Base-by-base conservation (phyloP, 169 alveolate species). In the Cystoisospora suis region DNA sequence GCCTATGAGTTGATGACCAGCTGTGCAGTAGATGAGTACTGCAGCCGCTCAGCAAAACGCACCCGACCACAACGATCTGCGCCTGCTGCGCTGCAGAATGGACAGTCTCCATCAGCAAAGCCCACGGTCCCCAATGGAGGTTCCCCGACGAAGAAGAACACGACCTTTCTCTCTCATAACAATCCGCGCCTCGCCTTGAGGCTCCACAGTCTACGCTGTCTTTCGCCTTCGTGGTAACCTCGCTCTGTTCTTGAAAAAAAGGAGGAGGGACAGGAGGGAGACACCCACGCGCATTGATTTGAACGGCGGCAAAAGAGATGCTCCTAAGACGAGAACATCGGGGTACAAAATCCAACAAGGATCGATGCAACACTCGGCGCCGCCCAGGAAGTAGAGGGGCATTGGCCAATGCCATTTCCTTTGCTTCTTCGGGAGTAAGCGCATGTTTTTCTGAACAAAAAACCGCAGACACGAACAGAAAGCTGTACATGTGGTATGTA, bases 61-160 rank as follows among this genome's bases (percentile, higher is more conserved):
- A 72, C 83, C 47, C 83, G 45, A 72, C 83, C 15, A 72, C 83
- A 38, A 72, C 40, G 36, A 72, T 0, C 0, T 38, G 83, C 38
- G 53, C 83, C n/a, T 72, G 36, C 56, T 1, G 23, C 32, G 56
- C 83, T 17, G 53, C 83, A 29, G 38, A 4, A 29, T 32, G 32
- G 36, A 72, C 58, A 3, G 83, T 17, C 83, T 72, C 83, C 36
- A 4, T 20, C 47, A 72, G 56, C 83, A 27, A 20, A n/a, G 83
- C 9, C 1, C 80, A 29, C 12, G 80, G 29, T 20, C 80, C 80
- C 80, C 80, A 69, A 15, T 20, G 23, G 40, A 36, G 40, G n/a
- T 9, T 58, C 29, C n/a, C 40, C 23, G 72, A 58, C 2, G 3
- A 29, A 2, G 72, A 58, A 58, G 72, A 58, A 20, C n/a, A 53